Percentiles rank a stretch among this genome's conserved stretches.
These are phyloP conservation scores for Capronia epimyces DNA, from an alignment of 2,329 filamentous ascomycete genomes.

Conservation along the genomic window DNA sequence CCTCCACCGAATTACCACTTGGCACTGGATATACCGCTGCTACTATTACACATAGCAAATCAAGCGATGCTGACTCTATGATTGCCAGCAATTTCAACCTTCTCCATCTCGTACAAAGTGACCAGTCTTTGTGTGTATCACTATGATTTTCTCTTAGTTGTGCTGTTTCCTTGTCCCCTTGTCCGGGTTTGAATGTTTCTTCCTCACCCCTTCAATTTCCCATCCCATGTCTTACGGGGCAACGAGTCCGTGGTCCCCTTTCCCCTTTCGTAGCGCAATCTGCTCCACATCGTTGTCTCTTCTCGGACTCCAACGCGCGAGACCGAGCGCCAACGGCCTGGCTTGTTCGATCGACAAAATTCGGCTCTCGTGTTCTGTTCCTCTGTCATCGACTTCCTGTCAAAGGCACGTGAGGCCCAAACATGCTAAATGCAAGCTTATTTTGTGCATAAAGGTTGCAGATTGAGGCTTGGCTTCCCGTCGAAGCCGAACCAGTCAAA, in stretches of 20 bases:
- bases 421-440: too few species aligned
- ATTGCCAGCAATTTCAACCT: neutral
- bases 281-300: neutral
- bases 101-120: neutral
- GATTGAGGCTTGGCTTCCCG: neutral
- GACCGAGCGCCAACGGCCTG: neutral
- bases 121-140: neutral
- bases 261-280: neutral
- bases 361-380: neutral
- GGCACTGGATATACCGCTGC: too few species aligned
- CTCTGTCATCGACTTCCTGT: too few species aligned
- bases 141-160: neutral
- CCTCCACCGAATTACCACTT: too few species aligned
- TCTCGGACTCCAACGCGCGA: neutral
- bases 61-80: too few species aligned
- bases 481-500: neutral
- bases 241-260: neutral
- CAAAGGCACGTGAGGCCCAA: too few species aligned
- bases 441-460: neutral
- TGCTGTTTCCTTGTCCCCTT: neutral
- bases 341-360: neutral
- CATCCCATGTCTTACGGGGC: neutral
- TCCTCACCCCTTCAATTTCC: neutral
- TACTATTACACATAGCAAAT: too few species aligned
- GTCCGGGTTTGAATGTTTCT: neutral